These are phyloP conservation scores for Elaeis guineensis DNA, from an alignment of 176 grass and related monocot species.

Conservation along the genomic window DNA sequence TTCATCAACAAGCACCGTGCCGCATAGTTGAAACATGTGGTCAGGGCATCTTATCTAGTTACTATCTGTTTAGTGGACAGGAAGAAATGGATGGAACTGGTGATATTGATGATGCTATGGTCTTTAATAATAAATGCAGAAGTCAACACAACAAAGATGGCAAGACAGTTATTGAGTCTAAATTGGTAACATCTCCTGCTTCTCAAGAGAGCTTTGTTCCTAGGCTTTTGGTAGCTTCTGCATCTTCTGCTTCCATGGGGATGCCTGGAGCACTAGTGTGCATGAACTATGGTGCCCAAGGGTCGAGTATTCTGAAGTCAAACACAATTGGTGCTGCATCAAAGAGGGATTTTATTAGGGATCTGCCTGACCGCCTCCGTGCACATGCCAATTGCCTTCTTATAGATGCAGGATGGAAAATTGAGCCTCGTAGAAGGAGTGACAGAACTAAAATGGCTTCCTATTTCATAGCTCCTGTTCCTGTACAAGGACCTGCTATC, in stretches of 20 bases:
- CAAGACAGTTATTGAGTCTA: slow-evolving; percentile 14
- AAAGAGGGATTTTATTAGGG: slow-evolving; percentile 55
- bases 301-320: slow-evolving; percentile 20
- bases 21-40: slow-evolving; percentile 3
- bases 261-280: slow-evolving; percentile 12
- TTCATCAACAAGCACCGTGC: background rate
- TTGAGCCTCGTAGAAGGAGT: slow-evolving; percentile 79
- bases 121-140: slow-evolving; percentile 36
- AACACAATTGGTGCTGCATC: slow-evolving; percentile 18
- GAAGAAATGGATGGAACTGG: slow-evolving; percentile 31
- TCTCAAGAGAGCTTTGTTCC: slow-evolving; percentile 29
- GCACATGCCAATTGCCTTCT: slow-evolving; percentile 66
- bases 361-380: slow-evolving; percentile 74
- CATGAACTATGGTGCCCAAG: slow-evolving; percentile 29
- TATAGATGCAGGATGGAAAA: slow-evolving; percentile 84
- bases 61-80: background rate
- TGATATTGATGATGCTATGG: slow-evolving; percentile 34
- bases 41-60: background rate
- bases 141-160: slow-evolving; percentile 18
- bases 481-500: slow-evolving; percentile 45
- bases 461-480: slow-evolving; percentile 64
- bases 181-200: slow-evolving; percentile 12
- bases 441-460: slow-evolving; percentile 82
- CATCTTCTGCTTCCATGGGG: slow-evolving; percentile 11
- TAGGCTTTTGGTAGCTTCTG: slow-evolving; percentile 17